Evolutionary conservation across 768 basidiomycete genomes (phyloP), one percentile per base, ranked within the genome.

Genomic region (Tricholoma bakamatsutake): DNA sequence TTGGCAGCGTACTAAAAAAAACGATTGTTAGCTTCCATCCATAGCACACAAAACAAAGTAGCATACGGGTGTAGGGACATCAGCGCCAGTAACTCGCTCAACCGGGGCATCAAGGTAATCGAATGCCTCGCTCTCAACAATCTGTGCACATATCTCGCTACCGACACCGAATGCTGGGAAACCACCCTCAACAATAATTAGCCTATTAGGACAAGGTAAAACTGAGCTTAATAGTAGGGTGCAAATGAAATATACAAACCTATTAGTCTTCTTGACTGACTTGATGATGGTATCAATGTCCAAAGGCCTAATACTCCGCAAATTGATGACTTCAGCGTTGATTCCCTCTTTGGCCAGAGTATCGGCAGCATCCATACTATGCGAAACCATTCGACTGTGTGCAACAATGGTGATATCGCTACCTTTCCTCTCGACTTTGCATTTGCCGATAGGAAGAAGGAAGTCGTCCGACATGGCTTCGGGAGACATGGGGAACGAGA

Each of bases 131-230:
- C 91, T 92, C 80, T 99, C 97, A 54, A 96, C 80, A 63, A 98
- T 93, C 72, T 98, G 95, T 12, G 97, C 97, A 62, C 91, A 92
- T 65, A 99, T 96, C 74, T 99, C 97, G 64, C 93, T 95, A 61
- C 97, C 97, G 54, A 99, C 96, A 76, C 97, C 93, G 71, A 98
- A 98, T 50, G 83, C 87, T 37, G 97, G 97, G 93, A 97, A 99
- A 37, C 97, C 97, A 72, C 96, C 96, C 74, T 99, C 97, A 50
- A 93, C 95, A 55, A 90, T 91, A 53, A 99, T 79, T 59, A 99
- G 81, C 55, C 92, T 94, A 60, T 27, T 17, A 31, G 7, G 4
- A 31, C 45, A 35, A 63, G 50, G 47, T 5, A 54, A 12, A 27
- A 40, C 11, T 50, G 42, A 34, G 17, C 7, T 3, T 5, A 28